Evolutionary conservation across 306 rosid species (phyloP), one percentile per base, ranked within the genome.

Genomic region (Sphenostylis stenocarpa): DNA sequence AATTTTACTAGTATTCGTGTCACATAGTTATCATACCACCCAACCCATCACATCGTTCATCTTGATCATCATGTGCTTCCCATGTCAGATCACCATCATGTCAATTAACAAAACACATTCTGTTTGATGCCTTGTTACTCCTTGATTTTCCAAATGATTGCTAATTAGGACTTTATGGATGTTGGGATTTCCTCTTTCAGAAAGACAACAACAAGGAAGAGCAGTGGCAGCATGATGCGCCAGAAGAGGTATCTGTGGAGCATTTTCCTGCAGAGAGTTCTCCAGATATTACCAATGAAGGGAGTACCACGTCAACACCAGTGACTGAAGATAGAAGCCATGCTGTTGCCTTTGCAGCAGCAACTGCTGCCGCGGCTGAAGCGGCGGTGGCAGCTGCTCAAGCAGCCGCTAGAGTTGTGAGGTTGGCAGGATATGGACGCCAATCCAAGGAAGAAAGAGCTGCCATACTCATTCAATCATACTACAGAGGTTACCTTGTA

Each of bases 401-500:
- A 62, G 97, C 96, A 0, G 97, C 98, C 0, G 93, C 97, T 10
- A 90, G 89, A 84, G 97, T 88, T 15, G 96, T 95, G 19, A 85
- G 81, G 20, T 73, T 95, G 84, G 87, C 96, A 5, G 96, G 97
- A 19, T 88, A 88, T 83, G 89, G 92, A 15, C 93, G 93, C 66
- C 84, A 87, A 68, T 88, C 90, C n/a, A 81, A 71, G 80, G 98
- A 85, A 72, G 97, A 88, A 71, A 84, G 80, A 64, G 97, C 98
- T 70, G 97, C 97, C 68, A 92, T 80, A 13, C 85, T 92, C 64
- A 92, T 95, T 81, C 98, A 95, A 73, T 90, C 98, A 72, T 52
- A 83, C 70, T 95, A 95, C 53, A 90, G 97, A 87, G 97, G 98
- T 67, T 95, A 95, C 86, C 90, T 95, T 56, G 98, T 95, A 84